Percentiles rank a stretch among this genome's conserved stretches.
Evolutionary conservation across 2,329 filamentous ascomycete genomes (phyloP).

Genomic region (Colletotrichum euphorbiae): DNA sequence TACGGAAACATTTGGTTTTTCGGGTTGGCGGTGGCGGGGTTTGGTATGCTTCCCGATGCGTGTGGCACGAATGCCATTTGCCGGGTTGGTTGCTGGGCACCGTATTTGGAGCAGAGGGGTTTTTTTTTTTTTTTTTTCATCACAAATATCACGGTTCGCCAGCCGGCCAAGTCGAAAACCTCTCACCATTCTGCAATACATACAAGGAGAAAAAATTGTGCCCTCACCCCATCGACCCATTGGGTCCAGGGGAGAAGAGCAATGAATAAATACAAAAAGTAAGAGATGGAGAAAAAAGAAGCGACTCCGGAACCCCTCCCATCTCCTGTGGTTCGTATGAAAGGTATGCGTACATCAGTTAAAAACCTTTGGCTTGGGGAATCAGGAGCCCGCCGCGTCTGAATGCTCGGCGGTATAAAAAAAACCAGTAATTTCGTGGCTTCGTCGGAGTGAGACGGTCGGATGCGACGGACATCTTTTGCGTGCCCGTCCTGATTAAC

Average conservation of each 20-base stretch:
- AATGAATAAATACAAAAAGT: constrained; percentile 32
- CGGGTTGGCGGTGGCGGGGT: background rate
- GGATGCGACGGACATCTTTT: background rate
- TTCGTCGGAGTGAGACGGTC: constrained; percentile 20
- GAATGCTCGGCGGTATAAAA: constrained; percentile 18
- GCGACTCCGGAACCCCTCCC: constrained; percentile 17
- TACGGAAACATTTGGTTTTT: background rate
- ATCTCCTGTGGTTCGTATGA: constrained; percentile 24
- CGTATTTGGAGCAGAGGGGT: background rate
- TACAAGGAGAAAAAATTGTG: constrained; percentile 14
- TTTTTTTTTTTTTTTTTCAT: background rate
- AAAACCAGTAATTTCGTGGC: background rate
- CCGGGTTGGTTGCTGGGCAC: background rate
- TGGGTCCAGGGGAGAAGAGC: background rate
- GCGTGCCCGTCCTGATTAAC: constrained; percentile 19
- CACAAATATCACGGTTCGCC: background rate
- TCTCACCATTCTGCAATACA: constrained; percentile 27
- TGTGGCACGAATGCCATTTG: background rate
- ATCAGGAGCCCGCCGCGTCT: constrained; percentile 27
- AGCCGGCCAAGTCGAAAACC: background rate
- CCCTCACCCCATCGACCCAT: background rate
- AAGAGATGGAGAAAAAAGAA: background rate
- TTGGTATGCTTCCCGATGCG: background rate
- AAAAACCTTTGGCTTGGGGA: constrained; percentile 30
- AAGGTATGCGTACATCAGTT: constrained; percentile 31